Percentiles rank a stretch among this genome's conserved stretches.
These are phyloP conservation scores for Termitomyces sp. DNA, from an alignment of 768 basidiomycete species.

Conservation along the genomic window DNA sequence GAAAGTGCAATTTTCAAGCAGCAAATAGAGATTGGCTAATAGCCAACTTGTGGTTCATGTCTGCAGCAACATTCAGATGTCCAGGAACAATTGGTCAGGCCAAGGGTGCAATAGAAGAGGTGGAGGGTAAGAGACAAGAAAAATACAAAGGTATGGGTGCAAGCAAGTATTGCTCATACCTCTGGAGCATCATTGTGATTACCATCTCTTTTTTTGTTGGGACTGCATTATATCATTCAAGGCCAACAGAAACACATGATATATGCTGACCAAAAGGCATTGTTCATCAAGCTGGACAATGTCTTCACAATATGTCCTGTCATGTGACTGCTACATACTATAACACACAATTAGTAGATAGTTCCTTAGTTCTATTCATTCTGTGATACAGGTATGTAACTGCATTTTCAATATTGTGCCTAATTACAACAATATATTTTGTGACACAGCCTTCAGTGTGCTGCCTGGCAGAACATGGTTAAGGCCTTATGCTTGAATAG, in stretches of 20 bases:
- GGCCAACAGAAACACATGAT: constrained; percentile 57
- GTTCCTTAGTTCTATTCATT: too few species aligned
- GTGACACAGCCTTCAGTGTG: too few species aligned
- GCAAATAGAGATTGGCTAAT: constrained; percentile 63
- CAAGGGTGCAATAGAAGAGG: constrained; percentile 89
- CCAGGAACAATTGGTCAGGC: constrained; percentile 88
- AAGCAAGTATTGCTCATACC: constrained; percentile 40
- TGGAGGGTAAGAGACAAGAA: constrained; percentile 82
- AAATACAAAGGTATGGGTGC: constrained; percentile 91
- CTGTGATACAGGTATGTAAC: too few species aligned
- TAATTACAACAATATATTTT: too few species aligned
- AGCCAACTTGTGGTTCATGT: constrained; percentile 89
- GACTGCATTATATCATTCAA: constrained; percentile 62
- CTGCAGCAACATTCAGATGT: constrained; percentile 89
- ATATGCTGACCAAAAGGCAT: constrained; percentile 78
- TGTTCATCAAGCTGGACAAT: constrained; percentile 82
- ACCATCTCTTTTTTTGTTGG: constrained; percentile 43
- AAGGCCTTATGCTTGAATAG: too few species aligned
- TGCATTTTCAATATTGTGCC: too few species aligned
- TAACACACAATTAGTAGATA: too few species aligned
- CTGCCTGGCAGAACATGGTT: too few species aligned
- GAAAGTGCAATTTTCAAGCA: constrained; percentile 35
- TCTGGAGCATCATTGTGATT: background rate
- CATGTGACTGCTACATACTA: too few species aligned
- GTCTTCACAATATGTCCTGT: too few species aligned